Evolutionary conservation across 495 filamentous ascomycete genomes (phyloP).

Genomic region (Penicillium flavigenum): DNA sequence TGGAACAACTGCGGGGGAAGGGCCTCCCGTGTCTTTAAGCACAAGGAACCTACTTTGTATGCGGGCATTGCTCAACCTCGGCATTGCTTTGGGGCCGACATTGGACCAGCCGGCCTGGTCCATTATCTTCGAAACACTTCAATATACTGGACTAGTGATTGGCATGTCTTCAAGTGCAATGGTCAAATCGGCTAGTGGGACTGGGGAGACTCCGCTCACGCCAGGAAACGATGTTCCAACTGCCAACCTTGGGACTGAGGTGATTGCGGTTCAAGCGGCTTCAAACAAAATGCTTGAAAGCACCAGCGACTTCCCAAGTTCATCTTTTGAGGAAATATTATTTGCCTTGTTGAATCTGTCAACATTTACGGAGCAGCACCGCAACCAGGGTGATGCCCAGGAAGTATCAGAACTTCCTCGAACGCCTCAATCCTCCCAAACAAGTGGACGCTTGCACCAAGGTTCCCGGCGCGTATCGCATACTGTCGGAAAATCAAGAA

Average conservation of each 20-base stretch:
- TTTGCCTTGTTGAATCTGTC: conserved; percentile 68
- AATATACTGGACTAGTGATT: conserved; percentile 85
- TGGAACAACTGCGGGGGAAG: conserved; percentile 23
- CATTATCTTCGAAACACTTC: conserved; percentile 85
- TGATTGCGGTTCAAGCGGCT: conserved; percentile 85
- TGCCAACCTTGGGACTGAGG: conserved; percentile 70
- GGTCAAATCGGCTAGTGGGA: conserved; percentile 32
- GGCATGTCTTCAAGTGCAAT: conserved; percentile 51
- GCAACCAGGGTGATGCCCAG: conserved; percentile 31
- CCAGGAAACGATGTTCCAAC: conserved; percentile 48
- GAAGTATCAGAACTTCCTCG: conserved; percentile 18
- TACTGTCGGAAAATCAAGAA: conserved; percentile 40
- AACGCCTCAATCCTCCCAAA: conserved; percentile 36
- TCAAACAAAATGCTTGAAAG: conserved; percentile 85
- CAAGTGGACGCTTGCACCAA: conserved; percentile 47
- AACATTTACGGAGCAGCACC: conserved; percentile 37
- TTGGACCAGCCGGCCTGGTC: conserved; percentile 76
- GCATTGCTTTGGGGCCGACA: conserved; percentile 90
- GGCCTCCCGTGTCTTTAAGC: conserved; percentile 57
- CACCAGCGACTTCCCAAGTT: conserved; percentile 80
- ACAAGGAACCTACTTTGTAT: conserved; percentile 88
- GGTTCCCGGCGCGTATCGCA: conserved; percentile 59
- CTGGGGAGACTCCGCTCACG: conserved; percentile 27
- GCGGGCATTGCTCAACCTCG: conserved; percentile 85
- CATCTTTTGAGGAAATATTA: conserved; percentile 75